phyloP scores from a whole-genome alignment of 192 early-diverging fungal species.

The Geosiphon pyriformis region DNA sequence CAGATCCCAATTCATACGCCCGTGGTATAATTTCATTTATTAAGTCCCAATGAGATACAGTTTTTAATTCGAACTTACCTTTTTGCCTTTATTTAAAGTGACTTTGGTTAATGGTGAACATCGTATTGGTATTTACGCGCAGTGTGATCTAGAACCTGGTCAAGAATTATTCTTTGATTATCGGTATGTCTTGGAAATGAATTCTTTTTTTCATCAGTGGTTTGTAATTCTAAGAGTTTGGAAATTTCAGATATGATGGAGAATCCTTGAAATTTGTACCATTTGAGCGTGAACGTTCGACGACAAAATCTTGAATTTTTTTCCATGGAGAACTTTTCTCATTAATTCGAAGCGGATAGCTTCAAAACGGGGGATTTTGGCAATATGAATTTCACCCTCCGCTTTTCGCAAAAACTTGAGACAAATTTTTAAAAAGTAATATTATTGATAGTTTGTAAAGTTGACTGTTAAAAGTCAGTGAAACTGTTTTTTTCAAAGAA shows the following conservation, averaged over 20 bases:
- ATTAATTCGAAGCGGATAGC: no score
- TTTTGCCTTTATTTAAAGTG: no score
- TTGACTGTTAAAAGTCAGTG: no score
- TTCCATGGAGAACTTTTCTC: no score
- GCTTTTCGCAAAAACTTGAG: no score
- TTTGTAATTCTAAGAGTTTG: neutral
- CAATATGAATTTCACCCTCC: no score
- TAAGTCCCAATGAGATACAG: neutral
- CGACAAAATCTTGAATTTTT: no score
- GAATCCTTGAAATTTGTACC: slow-evolving; percentile 23
- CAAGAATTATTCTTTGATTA: slow-evolving; percentile 26
- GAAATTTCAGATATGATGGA: slow-evolving; percentile 17
- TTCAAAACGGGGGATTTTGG: no score
- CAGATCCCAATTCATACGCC: slow-evolving; percentile 15
- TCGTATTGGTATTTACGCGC: slow-evolving; percentile 22
- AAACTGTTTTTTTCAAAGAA: no score
- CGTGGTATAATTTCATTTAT: slow-evolving; percentile 12
- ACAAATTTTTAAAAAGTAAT: no score
- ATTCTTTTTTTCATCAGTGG: no score
- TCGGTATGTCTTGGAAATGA: slow-evolving; percentile 1
- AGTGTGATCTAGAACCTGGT: slow-evolving; percentile 9
- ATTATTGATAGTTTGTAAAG: no score
- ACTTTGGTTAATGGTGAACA: slow-evolving; percentile 23
- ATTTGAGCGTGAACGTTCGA: slow-evolving; percentile 11
- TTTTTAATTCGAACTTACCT: neutral